Evolutionary conservation across 1,139 yeast genomes (phyloP).

Genomic region (Yamadazyma trypodendri): DNA sequence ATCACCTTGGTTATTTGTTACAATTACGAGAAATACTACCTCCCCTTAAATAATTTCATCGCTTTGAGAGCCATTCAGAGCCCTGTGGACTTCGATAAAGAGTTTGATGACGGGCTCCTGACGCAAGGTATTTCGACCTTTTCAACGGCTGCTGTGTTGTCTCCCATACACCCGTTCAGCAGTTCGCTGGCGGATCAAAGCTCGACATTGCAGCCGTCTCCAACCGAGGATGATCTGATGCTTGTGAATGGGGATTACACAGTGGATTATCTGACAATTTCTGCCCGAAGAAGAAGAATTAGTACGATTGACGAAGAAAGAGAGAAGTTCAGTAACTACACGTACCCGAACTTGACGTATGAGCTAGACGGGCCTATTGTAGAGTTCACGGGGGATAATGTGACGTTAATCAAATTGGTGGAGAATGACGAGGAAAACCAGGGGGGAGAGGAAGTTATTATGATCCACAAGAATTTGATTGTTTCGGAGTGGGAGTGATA

Average conservation of each 20-base stretch:
- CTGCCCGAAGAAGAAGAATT: conserved; percentile 24
- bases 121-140: conserved; percentile 3
- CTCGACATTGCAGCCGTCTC: conserved; percentile 8
- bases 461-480: conserved; percentile 30
- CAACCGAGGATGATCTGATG: conserved; percentile 28
- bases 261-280: conserved; percentile 11
- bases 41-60: conserved; percentile 58
- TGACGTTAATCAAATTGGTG: conserved; percentile 35
- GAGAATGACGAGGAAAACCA: conserved; percentile 10
- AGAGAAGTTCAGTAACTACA: conserved; percentile 49
- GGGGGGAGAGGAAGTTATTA: conserved; percentile 18
- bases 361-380: conserved; percentile 58
- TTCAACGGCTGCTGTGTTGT: neutral
- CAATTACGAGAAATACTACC: conserved; percentile 59
- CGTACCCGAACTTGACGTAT: conserved; percentile 48
- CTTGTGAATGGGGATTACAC: conserved; percentile 21
- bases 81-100: conserved; percentile 41
- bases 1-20: conserved; percentile 49
- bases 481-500: conserved; percentile 47
- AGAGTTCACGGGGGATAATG: conserved; percentile 54
- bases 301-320: conserved; percentile 58
- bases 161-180: neutral
- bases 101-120: conserved; percentile 38
- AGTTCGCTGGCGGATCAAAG: conserved; percentile 2
- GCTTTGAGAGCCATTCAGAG: conserved; percentile 62